Conservation (phyloP, 441 rosid species). For the Gossypium gossypioides region DNA sequence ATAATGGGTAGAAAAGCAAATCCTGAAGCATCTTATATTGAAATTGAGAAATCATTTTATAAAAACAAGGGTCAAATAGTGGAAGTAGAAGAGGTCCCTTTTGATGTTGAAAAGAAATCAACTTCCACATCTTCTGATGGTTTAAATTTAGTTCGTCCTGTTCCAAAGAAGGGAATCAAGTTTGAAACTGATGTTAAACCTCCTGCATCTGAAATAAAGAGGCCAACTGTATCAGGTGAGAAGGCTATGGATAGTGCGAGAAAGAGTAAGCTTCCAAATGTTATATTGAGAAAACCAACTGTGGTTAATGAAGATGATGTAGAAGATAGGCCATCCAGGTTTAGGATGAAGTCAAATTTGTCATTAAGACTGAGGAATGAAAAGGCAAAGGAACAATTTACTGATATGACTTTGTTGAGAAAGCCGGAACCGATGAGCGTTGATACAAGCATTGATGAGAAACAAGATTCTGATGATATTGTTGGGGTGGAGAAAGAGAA, state of each 20-base stretch:
- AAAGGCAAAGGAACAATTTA: slow-evolving; percentile 41
- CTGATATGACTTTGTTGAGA: slow-evolving; percentile 72
- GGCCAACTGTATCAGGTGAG: slow-evolving; percentile 29
- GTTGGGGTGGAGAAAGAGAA: slow-evolving; percentile 17
- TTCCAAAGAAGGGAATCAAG: slow-evolving; percentile 54
- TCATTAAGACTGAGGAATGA: slow-evolving; percentile 52
- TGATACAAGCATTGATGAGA: slow-evolving; percentile 14
- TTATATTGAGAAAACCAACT: slow-evolving; percentile 69
- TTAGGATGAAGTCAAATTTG: slow-evolving; percentile 57
- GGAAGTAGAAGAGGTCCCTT: slow-evolving; percentile 53
- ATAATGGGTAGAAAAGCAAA: slow-evolving; percentile 65
- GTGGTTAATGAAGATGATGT: slow-evolving; percentile 45
- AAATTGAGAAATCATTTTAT: slow-evolving; percentile 67
- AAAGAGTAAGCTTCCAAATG: slow-evolving; percentile 57
- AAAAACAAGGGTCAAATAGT: slow-evolving; percentile 60
- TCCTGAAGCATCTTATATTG: slow-evolving; percentile 65
- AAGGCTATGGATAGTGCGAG: slow-evolving; percentile 21
- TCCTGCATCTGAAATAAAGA: slow-evolving; percentile 25
- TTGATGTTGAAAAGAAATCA: slow-evolving; percentile 45
- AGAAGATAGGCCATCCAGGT: slow-evolving; percentile 42
- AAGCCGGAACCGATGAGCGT: slow-evolving; percentile 41
- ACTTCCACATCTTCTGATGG: slow-evolving; percentile 35
- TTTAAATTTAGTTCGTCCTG: slow-evolving; percentile 60
- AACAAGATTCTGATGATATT: slow-evolving; percentile 21
- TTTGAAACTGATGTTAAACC: slow-evolving; percentile 38